Base-by-base conservation (phyloP, 306 rosid species). In the Rubus idaeus region DNA sequence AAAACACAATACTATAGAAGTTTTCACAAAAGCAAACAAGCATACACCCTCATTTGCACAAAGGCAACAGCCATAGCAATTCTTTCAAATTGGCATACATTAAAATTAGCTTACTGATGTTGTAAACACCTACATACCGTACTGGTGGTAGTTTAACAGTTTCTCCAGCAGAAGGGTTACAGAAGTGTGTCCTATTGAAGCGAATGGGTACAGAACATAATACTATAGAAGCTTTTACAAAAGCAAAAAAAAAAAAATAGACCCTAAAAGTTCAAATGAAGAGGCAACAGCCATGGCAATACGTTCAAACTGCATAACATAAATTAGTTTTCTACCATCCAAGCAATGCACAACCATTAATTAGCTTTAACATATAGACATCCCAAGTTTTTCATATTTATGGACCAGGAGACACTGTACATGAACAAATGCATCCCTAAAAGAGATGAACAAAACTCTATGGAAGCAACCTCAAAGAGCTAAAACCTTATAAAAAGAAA, bases 91-190 rank as follows among this genome's bases (percentile, higher is more conserved):
- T 64, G 61, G 61, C 77, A 81, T 39, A 53, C 73, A 30, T 30
- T 30, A 30, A 30, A 30, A 71, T 77, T 69, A 41, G 63, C 79
- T 61, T 77, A 82, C 71, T 81, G 47, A 75, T 37, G 84, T 85
- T 81, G 79, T 88, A 84, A 91, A 82, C 72, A 87, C 97, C 98
- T 83, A 91, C 98, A 91, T 91, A 91, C 98, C 92, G 90, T 89
- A 84, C 89, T 82, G 84, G 89, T 85, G 86, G 79, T 79, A 82
- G 96, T 83, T 79, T 84, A 87, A 86, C 93, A 85, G 96, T 87
- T 81, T 91, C 98, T 88, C 97, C 98, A 87, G 91, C 95, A 91
- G 97, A 91, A 87, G 98, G 35, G 35, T 1, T 30, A 30, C 35
- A 30, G 35, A 30, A 30, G 35, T 30, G 35, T 30, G 35, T 30